These are phyloP conservation scores for Moesziomyces antarcticus DNA, from an alignment of 1,284 basidiomycete species.

Conservation along the genomic window DNA sequence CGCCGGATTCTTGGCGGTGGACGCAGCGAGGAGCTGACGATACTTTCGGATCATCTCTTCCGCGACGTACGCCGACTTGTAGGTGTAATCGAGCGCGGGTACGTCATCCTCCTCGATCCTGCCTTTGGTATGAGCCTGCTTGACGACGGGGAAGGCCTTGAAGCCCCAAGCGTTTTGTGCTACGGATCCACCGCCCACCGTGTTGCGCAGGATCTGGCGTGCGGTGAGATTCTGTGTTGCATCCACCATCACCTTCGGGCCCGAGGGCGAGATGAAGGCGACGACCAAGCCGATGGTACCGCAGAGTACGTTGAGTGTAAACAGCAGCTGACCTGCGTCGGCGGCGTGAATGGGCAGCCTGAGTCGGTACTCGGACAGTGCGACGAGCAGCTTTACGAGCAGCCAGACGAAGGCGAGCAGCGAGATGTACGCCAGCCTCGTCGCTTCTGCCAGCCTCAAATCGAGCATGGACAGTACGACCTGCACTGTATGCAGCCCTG, in stretches of 20 bases:
- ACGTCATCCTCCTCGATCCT: constrained; percentile 21
- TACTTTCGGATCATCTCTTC: constrained; percentile 31
- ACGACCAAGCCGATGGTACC: constrained; percentile 1
- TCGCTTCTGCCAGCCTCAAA: constrained; percentile 10
- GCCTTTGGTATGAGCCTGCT: constrained; percentile 1
- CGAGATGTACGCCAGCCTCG: constrained; percentile 9
- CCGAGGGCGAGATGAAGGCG: constrained; percentile 12
- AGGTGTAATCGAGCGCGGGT: constrained; percentile 26
- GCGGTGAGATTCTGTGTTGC: neutral
- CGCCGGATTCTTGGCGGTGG: constrained; percentile 1
- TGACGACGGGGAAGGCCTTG: constrained; percentile 13
- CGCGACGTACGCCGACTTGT: constrained; percentile 14
- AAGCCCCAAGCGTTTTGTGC: constrained; percentile 19
- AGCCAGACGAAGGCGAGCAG: constrained; percentile 13
- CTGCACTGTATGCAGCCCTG: constrained; percentile 14
- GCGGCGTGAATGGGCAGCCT: neutral
- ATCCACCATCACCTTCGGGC: constrained; percentile 13
- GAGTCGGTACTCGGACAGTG: constrained; percentile 14
- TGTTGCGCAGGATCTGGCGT: constrained; percentile 6
- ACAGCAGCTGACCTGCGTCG: constrained; percentile 5
- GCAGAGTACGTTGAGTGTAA: constrained; percentile 3
- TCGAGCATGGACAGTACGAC: constrained; percentile 30
- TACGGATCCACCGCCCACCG: constrained; percentile 22
- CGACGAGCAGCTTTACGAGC: constrained; percentile 17
- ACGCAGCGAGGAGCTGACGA: constrained; percentile 9